Evolutionary conservation across 768 basidiomycete genomes (phyloP), one percentile per base, ranked within the genome.

Genomic region (Leccinum longicurvipes): DNA sequence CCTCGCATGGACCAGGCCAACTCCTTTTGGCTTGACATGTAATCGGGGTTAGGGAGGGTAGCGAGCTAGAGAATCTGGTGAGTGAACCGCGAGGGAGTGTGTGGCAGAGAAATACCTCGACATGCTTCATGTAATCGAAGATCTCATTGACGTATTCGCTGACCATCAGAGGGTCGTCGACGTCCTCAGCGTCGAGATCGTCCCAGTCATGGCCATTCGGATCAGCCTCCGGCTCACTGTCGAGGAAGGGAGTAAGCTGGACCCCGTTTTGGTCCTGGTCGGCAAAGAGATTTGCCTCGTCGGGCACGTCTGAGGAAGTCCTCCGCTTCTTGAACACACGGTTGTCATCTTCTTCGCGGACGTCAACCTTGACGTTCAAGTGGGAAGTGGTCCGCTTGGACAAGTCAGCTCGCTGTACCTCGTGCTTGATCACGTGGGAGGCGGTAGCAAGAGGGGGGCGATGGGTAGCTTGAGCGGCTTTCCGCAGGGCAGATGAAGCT

Each of bases 71-170:
- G 25, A 25, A 28, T 11, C 8, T 8, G 6, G 27, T 47, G 29
- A 31, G 47, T 15, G 47, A 14, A 14, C 17, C 1, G 25, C 3
- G 27, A 29, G 28, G 29, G 10, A n/a, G 12, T 12, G 14, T 10
- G 17, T 34, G 23, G 25, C 21, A 39, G 48, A 28, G 12, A 34
- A 78, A 47, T 67, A 94, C 94, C 83, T 98, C 93, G 56, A 86
- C 77, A 58, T 82, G 74, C 68, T 87, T 90, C 75, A 98, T 81
- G 74, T 99, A 98, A 54, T 88, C 77, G 75, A 94, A 95, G 58
- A 98, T 94, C 56, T 98, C 97, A 24, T 78, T 78, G 50, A 97
- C 95, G 67, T 99, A 99, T 73, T 98, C 93, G 74, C 87, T 89
- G 61, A 97, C 95, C 95, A 98, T 98, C 57, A 92, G 78, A 14